Evolutionary conservation across 352 stramenopile genomes (phyloP), one percentile per base, ranked within the genome.

Genomic region (Phytophthora cactorum): DNA sequence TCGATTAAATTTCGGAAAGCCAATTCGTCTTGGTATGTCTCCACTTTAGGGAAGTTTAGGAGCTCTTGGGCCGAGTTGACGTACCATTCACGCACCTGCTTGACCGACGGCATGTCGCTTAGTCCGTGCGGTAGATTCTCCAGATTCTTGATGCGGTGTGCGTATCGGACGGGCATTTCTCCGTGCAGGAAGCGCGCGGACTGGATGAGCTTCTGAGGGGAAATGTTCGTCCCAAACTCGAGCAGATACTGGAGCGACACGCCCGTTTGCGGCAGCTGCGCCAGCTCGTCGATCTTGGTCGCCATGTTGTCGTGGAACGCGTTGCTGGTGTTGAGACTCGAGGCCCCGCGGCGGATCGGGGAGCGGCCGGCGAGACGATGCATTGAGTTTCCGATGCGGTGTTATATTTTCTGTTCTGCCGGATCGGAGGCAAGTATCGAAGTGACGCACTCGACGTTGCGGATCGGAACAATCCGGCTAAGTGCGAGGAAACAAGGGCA

Each of bases 161-260:
- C 96, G 61, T 99, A 96, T 39, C 98, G 97, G 61, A 99, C 98
- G 17, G 98, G 98, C 53, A 99, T 86, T 81, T 99, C 98, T 7
- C 90, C 87, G 72, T 99, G 96, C 43, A 99, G 80, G 67, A 99
- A 99, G 43, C 92, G 93, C 32, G 98, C 97, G 49, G 88, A 95
- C 39, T 96, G 87, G 58, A 98, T 89, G 66, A 97, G 84, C 59
- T 96, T 96, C 60, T 93, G 81, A 17, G 83, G 66, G 2, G 86
- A 86, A 71, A 89, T 91, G 57, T 90, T 72, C 10, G 86, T 90
- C 59, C 91, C 91, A 63, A 97, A 97, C 59, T 92, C 84, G n/a
- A 97, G 81, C 49, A 97, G 73, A 53, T 96, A 81, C 67, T 97
- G 88, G 38, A 97, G 81, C 38, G 88, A 97, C 31, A 97, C 88